phyloP scores from a whole-genome alignment of 2,329 filamentous ascomycete genomes.

The Aspergillus terreus region DNA sequence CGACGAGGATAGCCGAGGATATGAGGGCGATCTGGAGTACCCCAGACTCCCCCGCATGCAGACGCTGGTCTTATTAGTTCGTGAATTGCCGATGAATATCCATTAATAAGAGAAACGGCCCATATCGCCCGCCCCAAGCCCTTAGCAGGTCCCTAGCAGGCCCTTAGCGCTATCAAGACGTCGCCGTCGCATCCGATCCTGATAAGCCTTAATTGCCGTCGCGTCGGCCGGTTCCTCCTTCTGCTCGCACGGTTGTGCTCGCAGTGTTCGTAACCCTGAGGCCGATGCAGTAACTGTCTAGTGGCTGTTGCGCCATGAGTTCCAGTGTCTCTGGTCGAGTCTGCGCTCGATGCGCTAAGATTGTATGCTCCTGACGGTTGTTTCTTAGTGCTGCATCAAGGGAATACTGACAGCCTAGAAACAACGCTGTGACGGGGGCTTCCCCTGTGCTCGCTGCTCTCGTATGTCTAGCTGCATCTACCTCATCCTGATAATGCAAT shows the following conservation, averaged over 20 bases:
- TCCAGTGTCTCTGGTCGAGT: neutral
- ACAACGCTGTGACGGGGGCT: slow-evolving; percentile 25
- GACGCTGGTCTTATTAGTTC: too few relatives aligned
- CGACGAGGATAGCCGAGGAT: neutral
- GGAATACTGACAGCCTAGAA: slow-evolving; percentile 13
- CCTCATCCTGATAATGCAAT: neutral
- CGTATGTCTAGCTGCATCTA: slow-evolving; percentile 11
- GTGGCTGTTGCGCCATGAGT: neutral
- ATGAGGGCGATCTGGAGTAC: neutral
- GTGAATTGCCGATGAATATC: neutral
- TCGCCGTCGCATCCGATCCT: neutral
- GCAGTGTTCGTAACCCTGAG: neutral
- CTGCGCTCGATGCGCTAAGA: neutral
- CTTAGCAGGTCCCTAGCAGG: neutral
- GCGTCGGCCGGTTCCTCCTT: neutral
- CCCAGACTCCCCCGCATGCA: neutral
- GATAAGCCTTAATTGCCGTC: slow-evolving; percentile 1
- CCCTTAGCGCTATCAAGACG: neutral
- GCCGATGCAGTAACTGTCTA: neutral
- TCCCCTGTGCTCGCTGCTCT: slow-evolving; percentile 23
- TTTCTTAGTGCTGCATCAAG: too few relatives aligned
- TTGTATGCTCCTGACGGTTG: neutral
- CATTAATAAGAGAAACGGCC: slow-evolving; percentile 1
- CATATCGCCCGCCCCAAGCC: neutral
- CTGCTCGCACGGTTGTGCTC: neutral